A percentile compares a stretch with the other conserved stretches of the same genome.
Conservation (phyloP, 148 eudicot species). For the Cornus kousa region DNA sequence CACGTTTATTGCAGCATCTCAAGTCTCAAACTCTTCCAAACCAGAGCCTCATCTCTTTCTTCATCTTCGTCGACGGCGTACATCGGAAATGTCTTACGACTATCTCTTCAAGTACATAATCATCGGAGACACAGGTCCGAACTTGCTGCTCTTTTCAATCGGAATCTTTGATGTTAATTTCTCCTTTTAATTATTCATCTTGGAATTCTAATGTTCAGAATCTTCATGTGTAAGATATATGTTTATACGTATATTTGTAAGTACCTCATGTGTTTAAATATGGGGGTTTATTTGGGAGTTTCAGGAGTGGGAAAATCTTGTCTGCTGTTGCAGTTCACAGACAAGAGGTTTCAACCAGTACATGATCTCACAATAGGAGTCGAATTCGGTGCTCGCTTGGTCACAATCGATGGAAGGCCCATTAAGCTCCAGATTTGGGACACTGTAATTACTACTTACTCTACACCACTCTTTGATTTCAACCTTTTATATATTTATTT, state of each 20-base stretch:
- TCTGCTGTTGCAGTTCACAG: constrained; percentile 71
- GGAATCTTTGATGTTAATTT: no score
- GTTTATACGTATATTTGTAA: background rate
- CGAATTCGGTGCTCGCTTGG: constrained; percentile 77
- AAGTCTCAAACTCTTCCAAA: background rate
- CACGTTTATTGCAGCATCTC: background rate
- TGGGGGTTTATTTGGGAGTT: background rate
- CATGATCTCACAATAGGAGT: constrained; percentile 84
- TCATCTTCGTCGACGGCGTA: background rate
- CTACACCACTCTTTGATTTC: background rate
- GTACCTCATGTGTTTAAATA: background rate
- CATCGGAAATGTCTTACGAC: constrained; percentile 52
- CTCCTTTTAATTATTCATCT: no score
- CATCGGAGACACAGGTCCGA: constrained; percentile 70
- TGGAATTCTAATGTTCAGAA: background rate
- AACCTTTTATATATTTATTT: background rate
- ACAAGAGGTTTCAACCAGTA: constrained; percentile 78
- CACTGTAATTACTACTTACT: constrained; percentile 38
- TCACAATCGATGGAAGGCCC: constrained; percentile 53
- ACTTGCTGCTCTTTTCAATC: no score
- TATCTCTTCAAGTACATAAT: constrained; percentile 79
- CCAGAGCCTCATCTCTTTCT: background rate
- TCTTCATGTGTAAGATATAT: background rate
- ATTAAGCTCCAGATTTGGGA: constrained; percentile 87
- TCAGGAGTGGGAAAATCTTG: constrained; percentile 78